Conservation (phyloP, 495 filamentous ascomycete genomes). For the Trichocladium antarcticum region DNA sequence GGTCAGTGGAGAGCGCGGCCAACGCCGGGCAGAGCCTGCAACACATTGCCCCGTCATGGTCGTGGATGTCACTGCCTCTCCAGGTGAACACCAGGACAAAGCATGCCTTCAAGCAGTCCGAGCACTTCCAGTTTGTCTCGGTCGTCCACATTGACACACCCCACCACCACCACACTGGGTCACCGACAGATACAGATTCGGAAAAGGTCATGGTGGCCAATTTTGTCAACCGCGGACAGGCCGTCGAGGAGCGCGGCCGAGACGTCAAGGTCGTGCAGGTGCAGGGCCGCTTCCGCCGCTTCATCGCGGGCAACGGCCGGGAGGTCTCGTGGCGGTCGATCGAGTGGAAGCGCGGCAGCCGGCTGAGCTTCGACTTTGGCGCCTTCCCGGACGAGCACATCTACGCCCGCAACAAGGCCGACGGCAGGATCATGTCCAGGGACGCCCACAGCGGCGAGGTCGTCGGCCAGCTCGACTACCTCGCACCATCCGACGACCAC, state of each 20-base stretch:
- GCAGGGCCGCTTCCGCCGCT: constrained; percentile 20
- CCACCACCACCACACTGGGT: not conserved
- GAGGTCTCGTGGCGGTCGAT: constrained; percentile 16
- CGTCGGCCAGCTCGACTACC: constrained; percentile 24
- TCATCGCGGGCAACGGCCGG: constrained; percentile 13
- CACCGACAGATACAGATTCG: not conserved
- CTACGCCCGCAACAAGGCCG: constrained; percentile 13
- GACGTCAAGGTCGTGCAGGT: constrained; percentile 19
- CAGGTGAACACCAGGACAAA: constrained; percentile 17
- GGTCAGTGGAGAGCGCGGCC: constrained; percentile 18
- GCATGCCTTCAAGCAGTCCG: constrained; percentile 11
- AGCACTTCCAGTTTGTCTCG: constrained; percentile 19
- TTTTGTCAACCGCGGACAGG: constrained; percentile 7
- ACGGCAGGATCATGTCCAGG: constrained; percentile 20
- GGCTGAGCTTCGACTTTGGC: constrained; percentile 17
- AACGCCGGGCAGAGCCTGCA: constrained; percentile 12
- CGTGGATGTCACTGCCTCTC: constrained; percentile 23
- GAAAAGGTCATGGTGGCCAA: not conserved
- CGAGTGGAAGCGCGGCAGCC: constrained; percentile 9
- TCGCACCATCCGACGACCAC: not conserved
- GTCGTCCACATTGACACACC: not conserved
- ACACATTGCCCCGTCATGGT: constrained; percentile 25
- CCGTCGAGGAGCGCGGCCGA: constrained; percentile 18
- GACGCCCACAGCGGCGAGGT: constrained; percentile 25
- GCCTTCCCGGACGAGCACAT: constrained; percentile 13